Evolutionary conservation across 1,284 basidiomycete species (phyloP), one percentile per base, ranked within the genome.

Genomic region (Cryptococcus sp.): DNA sequence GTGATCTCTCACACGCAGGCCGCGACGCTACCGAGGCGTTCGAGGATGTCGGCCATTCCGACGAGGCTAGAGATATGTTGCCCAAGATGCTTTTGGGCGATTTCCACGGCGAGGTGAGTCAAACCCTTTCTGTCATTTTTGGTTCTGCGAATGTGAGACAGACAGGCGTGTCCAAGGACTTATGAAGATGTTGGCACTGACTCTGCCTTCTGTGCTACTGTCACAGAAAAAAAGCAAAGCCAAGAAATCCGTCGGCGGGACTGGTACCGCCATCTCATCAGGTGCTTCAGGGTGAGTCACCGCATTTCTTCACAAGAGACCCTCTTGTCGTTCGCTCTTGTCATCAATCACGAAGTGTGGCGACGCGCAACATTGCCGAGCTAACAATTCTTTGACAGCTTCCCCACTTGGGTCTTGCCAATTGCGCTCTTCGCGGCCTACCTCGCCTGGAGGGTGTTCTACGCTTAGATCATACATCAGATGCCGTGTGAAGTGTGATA

Each of bases 31-130:
- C 95, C 45, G 96, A 99, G 77, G 93, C 95, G 13, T 99, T 99
- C 73, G 96, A 99, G 81, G 96, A 99, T 78, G 94, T 99, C 49
- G 95, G 96, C 46, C 95, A 99, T 84, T 98, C 94, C 17, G 96
- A 99, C 73, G 96, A 99, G 79, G 96, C 95, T 17, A 87, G 95
- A 59, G 87, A 83, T n/a, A 84, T 96, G 63, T 84, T 99, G 57
- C 84, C 85, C 61, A 85, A 79, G 69, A 83, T 94, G 86, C 78
- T 84, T 53, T 81, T 93, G 51, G 92, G 91, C 51, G 85, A 89
- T 10, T 89, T 94, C 64, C 87, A 89, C 73, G 82, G 86, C 67
- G 82, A 69, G 58, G 79, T 80, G 52, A 60, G 77, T 76, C 17
- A 29, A 5, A 10, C 10, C 26, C 26, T 29, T 4, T 29, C 26